Percentiles rank a stretch among this genome's conserved stretches.
These are phyloP conservation scores for Neurospora sp. DNA, from an alignment of 495 filamentous ascomycete species.

Conservation along the genomic window DNA sequence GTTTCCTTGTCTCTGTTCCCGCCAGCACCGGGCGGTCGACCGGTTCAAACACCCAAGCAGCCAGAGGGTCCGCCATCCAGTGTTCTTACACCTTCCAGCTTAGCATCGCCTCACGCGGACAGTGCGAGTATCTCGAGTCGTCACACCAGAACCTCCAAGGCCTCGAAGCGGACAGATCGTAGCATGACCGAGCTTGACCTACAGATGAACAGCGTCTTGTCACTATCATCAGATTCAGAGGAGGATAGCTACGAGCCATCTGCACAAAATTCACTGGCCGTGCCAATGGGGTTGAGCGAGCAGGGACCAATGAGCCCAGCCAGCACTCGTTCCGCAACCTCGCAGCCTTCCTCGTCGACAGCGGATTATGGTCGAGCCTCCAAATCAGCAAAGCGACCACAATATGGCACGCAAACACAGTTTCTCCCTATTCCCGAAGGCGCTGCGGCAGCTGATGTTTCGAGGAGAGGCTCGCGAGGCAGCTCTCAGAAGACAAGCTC, in stretches of 20 bases:
- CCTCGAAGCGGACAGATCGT: constrained; percentile 33
- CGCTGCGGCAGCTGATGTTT: neutral
- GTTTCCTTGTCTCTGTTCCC: constrained; percentile 14
- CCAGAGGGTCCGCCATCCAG: constrained; percentile 4
- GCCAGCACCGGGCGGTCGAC: neutral
- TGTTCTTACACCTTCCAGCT: constrained; percentile 9
- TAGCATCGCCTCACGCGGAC: constrained; percentile 23
- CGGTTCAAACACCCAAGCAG: constrained; percentile 9
- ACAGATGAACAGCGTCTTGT: constrained; percentile 36
- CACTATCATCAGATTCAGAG: constrained; percentile 40
- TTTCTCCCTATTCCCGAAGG: constrained; percentile 12
- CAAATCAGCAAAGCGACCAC: constrained; percentile 16
- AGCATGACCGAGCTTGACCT: constrained; percentile 34
- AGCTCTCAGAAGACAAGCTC: constrained; percentile 12
- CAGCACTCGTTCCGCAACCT: constrained; percentile 19
- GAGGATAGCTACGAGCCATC: constrained; percentile 26
- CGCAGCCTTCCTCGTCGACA: constrained; percentile 7
- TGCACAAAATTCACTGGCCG: constrained; percentile 15
- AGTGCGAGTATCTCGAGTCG: constrained; percentile 38
- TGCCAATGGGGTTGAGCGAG: constrained; percentile 17
- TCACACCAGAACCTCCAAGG: constrained; percentile 41
- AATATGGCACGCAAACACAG: constrained; percentile 14
- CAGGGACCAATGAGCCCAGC: constrained; percentile 16
- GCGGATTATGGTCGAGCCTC: neutral
- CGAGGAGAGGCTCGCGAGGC: constrained; percentile 10